These are phyloP conservation scores for Phylloporus rhodoxanthus DNA, from an alignment of 768 basidiomycete species.

Conservation along the genomic window DNA sequence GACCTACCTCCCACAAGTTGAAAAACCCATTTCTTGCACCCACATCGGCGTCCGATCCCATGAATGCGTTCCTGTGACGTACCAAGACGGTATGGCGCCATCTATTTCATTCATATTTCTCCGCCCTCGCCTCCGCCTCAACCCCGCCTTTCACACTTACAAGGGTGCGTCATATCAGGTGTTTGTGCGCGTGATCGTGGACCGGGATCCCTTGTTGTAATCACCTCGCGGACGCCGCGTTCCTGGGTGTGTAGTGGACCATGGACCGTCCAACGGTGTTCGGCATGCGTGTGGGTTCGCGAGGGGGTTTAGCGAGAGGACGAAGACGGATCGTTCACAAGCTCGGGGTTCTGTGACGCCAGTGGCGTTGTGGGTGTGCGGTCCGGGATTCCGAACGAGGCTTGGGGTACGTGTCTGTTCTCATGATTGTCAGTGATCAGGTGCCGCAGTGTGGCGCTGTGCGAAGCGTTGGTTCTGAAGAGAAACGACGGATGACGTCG, in stretches of 20 bases:
- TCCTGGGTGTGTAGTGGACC: neutral
- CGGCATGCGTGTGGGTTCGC: neutral
- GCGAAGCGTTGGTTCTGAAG: neutral
- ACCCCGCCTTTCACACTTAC: slow-evolving; percentile 21
- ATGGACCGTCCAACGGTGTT: neutral
- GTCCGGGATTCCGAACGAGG: neutral
- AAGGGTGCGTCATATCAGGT: neutral
- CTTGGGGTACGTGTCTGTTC: neutral
- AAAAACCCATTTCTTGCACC: neutral
- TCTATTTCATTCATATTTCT: slow-evolving; percentile 10
- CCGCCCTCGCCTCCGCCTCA: slow-evolving; percentile 24
- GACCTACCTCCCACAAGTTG: neutral
- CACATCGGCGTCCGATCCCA: slow-evolving; percentile 21
- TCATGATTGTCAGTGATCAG: neutral
- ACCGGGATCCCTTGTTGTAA: slow-evolving; percentile 15
- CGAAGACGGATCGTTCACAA: neutral
- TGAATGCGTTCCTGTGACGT: slow-evolving; percentile 27
- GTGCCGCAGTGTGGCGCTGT: neutral
- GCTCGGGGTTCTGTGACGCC: neutral
- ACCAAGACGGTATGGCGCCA: slow-evolving; percentile 8
- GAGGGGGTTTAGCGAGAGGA: neutral
- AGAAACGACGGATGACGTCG: neutral
- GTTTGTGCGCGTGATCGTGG: neutral
- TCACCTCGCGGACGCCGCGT: slow-evolving; percentile 29
- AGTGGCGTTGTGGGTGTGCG: neutral